A percentile compares a stretch with the other conserved stretches of the same genome.
These are phyloP conservation scores for Globisporangium rhizosaccharum DNA, from an alignment of 352 stramenopile species.

Conservation along the genomic window DNA sequence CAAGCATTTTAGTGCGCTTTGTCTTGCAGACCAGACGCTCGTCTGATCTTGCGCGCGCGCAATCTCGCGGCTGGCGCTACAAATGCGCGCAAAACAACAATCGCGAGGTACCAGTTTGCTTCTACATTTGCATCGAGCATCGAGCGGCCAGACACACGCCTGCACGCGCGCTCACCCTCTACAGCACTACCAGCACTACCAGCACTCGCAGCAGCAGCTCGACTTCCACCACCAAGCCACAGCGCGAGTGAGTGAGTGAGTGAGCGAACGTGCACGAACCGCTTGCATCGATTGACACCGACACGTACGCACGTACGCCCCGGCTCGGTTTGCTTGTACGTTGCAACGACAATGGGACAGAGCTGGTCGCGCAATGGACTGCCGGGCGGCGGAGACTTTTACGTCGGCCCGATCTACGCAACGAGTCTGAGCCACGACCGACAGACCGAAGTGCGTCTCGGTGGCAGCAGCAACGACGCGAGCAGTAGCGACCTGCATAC, in stretches of 20 bases:
- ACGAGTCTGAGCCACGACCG: conserved; percentile 83
- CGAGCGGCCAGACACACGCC: conserved; percentile 1
- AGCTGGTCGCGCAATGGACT: conserved; percentile 51
- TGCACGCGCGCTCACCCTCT: not conserved
- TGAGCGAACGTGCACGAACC: not conserved
- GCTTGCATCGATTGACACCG: not conserved
- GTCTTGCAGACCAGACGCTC: not conserved
- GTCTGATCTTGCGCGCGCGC: not conserved
- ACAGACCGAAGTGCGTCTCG: conserved; percentile 77
- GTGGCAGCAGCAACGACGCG: conserved; percentile 33
- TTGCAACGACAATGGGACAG: conserved; percentile 44
- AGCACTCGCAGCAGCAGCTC: too few species aligned
- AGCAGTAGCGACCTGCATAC: conserved; percentile 22
- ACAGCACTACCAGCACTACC: not conserved
- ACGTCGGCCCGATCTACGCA: conserved; percentile 77
- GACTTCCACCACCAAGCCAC: not conserved
- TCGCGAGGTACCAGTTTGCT: conserved; percentile 8
- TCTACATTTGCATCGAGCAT: conserved; percentile 11
- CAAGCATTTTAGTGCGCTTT: not conserved
- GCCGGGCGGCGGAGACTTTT: conserved; percentile 66
- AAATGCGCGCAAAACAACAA: conserved; percentile 11
- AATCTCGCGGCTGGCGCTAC: not conserved
- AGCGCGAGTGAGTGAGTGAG: not conserved
- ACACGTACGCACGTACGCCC: too few species aligned
- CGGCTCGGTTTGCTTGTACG: too few species aligned